Base-by-base conservation (phyloP, 306 rosid genomes). In the Adenanthera pavonina region DNA sequence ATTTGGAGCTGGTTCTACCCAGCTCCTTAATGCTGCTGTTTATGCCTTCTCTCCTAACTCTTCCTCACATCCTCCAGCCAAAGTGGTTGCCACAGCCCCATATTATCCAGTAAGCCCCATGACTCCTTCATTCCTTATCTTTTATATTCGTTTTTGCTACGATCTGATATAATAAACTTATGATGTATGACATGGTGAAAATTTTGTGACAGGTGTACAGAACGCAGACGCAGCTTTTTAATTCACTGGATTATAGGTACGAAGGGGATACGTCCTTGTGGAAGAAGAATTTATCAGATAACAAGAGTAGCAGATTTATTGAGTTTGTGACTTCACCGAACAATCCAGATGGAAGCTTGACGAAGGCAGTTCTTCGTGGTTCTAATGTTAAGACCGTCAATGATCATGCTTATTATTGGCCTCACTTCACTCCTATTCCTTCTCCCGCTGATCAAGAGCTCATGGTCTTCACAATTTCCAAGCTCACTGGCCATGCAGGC, bases 291-390 rank as follows among this genome's bases (percentile, higher is more conserved):
- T 64, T n/a, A 2, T 43, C 89, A 15, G 47, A 77, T 53, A 40
- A 25, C 36, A 8, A 60, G 1, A 41, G 0, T 4, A 33, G 54
- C 4, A 83, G 30, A 17, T 72, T 88, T 5, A 82, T 90, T 35
- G 94, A 88, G 82, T 83, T 90, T 15, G 94, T 90, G 10, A 87
- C 92, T 35, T 87, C 94, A 72, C 94, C 94, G 38, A 90, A 82
- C 69, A 90, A 88, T 82, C 94, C 94, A 3, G 94, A 90, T 48
- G 94, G 92, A 8, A 53, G 82, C 66, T 78, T 84, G 64, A 88
- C 34, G 0, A 20, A 75, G 40, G 85, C 71, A 47, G 74, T 75
- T 43, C 80, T 88, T 60, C 6, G 72, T 0, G 88, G 91, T 0
- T 71, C 87, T 35, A 87, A 85, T 56, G 84, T 60, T 1, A 78